Percentiles rank a stretch among this genome's conserved stretches.
phyloP scores from a whole-genome alignment of 345 rosid genomes.

The Lenwebbia sp. region DNA sequence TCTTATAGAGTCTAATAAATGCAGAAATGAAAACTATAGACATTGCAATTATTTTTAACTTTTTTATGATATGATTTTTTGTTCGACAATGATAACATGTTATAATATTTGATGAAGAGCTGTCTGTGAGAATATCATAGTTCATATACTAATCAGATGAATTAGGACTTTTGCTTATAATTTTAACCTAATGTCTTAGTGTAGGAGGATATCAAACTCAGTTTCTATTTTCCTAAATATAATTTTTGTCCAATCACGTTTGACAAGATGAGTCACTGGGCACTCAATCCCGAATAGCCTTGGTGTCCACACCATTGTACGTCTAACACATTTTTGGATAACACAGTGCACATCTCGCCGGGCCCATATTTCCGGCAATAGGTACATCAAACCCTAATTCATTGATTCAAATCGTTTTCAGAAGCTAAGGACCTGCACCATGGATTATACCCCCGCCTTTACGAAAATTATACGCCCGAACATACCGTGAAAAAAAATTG shows the following conservation, averaged over 20 bases:
- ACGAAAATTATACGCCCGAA: neutral
- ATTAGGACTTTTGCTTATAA: neutral
- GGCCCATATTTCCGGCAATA: neutral
- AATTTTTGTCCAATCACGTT: neutral
- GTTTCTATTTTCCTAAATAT: neutral
- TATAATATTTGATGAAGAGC: neutral
- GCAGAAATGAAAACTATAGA: neutral
- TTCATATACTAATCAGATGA: neutral
- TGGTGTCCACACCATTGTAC: neutral
- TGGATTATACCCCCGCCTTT: neutral
- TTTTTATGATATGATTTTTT: neutral
- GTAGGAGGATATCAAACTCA: neutral
- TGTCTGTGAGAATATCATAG: neutral
- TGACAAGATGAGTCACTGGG: neutral
- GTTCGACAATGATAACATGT: neutral
- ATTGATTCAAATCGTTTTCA: neutral
- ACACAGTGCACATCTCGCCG: neutral
- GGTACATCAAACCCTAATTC: neutral
- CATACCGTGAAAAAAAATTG: rapidly evolving
- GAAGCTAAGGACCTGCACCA: neutral
- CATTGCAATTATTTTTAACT: neutral
- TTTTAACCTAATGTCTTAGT: neutral
- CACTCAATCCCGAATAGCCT: neutral
- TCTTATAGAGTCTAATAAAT: neutral
- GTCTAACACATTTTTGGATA: neutral